Evolutionary conservation across 129 eudicot species (phyloP), one percentile per base, ranked within the genome.

Genomic region (Kitagawia praeruptora): DNA sequence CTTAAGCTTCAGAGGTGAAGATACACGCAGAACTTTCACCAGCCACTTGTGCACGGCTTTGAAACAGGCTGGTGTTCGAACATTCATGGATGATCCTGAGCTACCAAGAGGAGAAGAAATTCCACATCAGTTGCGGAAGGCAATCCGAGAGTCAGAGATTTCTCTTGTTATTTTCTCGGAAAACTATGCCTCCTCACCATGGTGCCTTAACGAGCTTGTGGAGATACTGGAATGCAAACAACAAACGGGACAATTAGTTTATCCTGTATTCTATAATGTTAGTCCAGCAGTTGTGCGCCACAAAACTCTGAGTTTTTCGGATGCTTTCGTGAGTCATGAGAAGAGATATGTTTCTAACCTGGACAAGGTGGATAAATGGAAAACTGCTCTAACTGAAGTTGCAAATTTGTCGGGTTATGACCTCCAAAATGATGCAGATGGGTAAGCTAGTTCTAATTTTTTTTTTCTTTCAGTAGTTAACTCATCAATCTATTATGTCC

Each of bases 211-310:
- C 7, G 74, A 69, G 44, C 74, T 69, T 18, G 40, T 69, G 9
- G 41, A 69, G 41, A 69, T 69, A 21, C 40, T 69, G 41, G 44
- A 69, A 15, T 69, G 74, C 18, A 69, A 69, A 16, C 40, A 6
- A 4, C 10, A 2, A 28, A 28, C 3, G 21, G 74, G 74, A 69
- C 42, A 34, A 15, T 28, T 34, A 5, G 74, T 69, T 13, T 31
- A 28, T 37, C 74, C 74, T 69, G 74, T 69, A 11, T 69, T 69
- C 13, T 69, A 69, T 69, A 15, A 69, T 34, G 74, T 69, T 34
- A 16, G 42, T 69, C 74, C 44, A 14, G 3, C 74, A 13, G 74
- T 69, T 37, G 74, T 69, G 9, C 74, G 74, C 21, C 6, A 69
- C 39, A 34, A 2, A 27, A 69, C 42, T 37, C 45, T 11, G 40